Percentiles rank a stretch among this genome's conserved stretches.
Conservation (phyloP, 139 green algal genomes). For the Marvania coccoides region DNA sequence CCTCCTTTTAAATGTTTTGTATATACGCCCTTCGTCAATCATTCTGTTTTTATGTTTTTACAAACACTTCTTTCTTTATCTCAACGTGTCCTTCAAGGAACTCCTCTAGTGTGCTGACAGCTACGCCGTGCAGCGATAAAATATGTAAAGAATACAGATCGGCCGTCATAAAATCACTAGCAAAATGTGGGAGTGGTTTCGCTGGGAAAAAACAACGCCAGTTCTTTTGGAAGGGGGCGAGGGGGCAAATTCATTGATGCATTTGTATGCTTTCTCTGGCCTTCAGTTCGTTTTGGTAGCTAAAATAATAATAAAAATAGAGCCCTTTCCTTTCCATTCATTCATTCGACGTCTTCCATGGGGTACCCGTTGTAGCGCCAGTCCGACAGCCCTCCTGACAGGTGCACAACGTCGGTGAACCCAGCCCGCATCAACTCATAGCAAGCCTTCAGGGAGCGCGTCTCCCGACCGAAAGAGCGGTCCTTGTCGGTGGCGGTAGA, state of each 20-base stretch:
- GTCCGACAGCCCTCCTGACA: constrained; percentile 48
- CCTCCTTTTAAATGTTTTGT: too few relatives aligned
- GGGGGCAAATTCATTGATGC: too few relatives aligned
- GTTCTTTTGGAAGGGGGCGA: too few relatives aligned
- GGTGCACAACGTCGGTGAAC: constrained; percentile 51
- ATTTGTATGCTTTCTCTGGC: too few relatives aligned
- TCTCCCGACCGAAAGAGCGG: constrained; percentile 62
- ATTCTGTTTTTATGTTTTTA: too few relatives aligned
- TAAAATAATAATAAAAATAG: not conserved
- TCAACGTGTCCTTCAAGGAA: too few relatives aligned
- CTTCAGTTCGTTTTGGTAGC: not conserved
- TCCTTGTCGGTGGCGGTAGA: constrained; percentile 51
- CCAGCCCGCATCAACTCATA: constrained; percentile 60
- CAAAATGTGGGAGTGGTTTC: not conserved
- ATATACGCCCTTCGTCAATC: too few relatives aligned
- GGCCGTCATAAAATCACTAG: not conserved
- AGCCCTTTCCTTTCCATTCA: not conserved
- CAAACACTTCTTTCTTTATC: too few relatives aligned
- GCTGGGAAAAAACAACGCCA: too few relatives aligned
- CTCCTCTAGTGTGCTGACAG: too few relatives aligned
- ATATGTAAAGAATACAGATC: too few relatives aligned
- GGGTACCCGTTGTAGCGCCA: constrained; percentile 46
- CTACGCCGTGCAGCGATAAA: too few relatives aligned
- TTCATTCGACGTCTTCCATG: not conserved
- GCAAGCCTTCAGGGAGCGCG: constrained; percentile 64